phyloP scores from a whole-genome alignment of 805 yeast species.

The Priceomyces haplophilus region DNA sequence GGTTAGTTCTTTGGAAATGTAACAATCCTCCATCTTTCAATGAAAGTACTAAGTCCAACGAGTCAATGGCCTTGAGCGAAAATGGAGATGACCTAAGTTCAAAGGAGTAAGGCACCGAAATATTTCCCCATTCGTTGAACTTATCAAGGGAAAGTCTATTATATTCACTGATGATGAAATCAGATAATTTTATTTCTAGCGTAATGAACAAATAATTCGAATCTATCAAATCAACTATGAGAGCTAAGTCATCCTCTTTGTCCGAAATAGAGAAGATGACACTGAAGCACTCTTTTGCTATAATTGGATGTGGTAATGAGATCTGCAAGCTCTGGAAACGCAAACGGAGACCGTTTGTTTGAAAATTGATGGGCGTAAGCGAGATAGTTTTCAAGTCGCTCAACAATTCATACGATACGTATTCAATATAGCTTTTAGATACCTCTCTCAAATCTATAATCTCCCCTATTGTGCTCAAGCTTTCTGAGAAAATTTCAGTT shows the following conservation, averaged over 20 bases:
- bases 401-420: conserved; percentile 28
- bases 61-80: conserved; percentile 40
- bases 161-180: conserved; percentile 35
- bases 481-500: conserved; percentile 23
- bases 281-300: conserved; percentile 16
- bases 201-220: conserved; percentile 52
- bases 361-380: conserved; percentile 39
- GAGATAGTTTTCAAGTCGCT: conserved; percentile 29
- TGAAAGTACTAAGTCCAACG: conserved; percentile 49
- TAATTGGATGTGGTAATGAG: conserved; percentile 22
- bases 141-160: conserved; percentile 24
- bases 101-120: conserved; percentile 63
- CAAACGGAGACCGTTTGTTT: conserved; percentile 29
- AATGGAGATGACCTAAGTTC: conserved; percentile 36
- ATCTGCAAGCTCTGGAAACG: conserved; percentile 32
- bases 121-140: conserved; percentile 59
- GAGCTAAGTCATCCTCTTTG: conserved; percentile 10
- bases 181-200: conserved; percentile 38
- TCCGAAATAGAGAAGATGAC: conserved; percentile 7
- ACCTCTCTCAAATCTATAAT: conserved; percentile 21
- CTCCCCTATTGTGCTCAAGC: conserved; percentile 19
- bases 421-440: conserved; percentile 21
- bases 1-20: conserved; percentile 44
- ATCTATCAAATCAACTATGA: conserved; percentile 56
- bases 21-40: conserved; percentile 77